Evolutionary conservation across 495 filamentous ascomycete species (phyloP).

Genomic region (Aspergillus avenaceus): DNA sequence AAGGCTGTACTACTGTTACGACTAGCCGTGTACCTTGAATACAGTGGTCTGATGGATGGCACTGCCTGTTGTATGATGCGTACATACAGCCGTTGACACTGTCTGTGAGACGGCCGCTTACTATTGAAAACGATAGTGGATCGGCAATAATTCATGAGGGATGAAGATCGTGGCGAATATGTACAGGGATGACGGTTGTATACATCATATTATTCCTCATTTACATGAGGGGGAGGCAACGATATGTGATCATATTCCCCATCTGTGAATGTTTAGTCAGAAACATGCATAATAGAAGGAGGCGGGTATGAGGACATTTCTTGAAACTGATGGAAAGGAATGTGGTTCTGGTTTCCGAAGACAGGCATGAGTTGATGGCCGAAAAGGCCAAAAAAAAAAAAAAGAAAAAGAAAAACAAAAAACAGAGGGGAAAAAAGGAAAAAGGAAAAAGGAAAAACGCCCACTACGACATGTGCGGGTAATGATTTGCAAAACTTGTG

Average conservation of each 20-base stretch:
- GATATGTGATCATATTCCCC: too few relatives aligned
- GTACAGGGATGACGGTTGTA: background rate
- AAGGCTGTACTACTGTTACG: slow-evolving; percentile 8
- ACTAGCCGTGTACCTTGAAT: background rate
- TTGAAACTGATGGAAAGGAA: background rate
- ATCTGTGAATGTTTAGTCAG: too few relatives aligned
- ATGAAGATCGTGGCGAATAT: slow-evolving; percentile 5
- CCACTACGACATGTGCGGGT: slow-evolving; percentile 17
- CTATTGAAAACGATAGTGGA: slow-evolving; percentile 7
- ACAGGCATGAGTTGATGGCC: slow-evolving; percentile 15
- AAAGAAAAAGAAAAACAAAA: background rate
- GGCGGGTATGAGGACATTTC: background rate
- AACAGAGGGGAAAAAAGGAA: slow-evolving; percentile 9
- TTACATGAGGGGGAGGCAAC: background rate
- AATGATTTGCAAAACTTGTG: slow-evolving; percentile 24
- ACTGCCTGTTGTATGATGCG: slow-evolving; percentile 13
- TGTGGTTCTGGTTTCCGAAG: slow-evolving; percentile 19
- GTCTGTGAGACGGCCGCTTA: background rate
- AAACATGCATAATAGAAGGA: background rate
- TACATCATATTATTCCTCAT: background rate
- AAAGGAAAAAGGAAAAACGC: slow-evolving; percentile 6
- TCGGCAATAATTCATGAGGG: background rate
- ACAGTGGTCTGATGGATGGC: slow-evolving; percentile 8
- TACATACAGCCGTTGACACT: slow-evolving; percentile 5
- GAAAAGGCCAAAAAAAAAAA: background rate